Evolutionary conservation across 1,139 yeast genomes (phyloP).

Genomic region (Saccharomyces hybrid): DNA sequence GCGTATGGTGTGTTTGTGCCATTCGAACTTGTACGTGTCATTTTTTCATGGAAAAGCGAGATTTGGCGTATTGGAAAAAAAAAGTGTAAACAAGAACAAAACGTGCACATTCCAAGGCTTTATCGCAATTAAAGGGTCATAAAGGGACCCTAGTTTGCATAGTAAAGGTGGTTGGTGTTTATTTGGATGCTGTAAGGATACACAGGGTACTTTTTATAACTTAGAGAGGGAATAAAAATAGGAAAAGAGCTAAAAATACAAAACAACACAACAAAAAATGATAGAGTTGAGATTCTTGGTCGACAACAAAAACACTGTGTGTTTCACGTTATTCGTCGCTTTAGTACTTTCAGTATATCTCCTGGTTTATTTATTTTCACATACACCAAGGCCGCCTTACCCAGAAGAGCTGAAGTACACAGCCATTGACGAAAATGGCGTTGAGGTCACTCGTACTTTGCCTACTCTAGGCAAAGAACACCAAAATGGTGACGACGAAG

Average conservation of each 20-base stretch:
- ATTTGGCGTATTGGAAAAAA: not conserved
- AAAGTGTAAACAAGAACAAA: not conserved
- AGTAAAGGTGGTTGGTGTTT: not conserved
- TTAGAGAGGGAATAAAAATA: not conserved
- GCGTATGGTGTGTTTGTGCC: not conserved
- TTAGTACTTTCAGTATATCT: conserved; percentile 33
- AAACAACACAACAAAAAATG: not conserved
- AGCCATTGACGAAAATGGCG: conserved; percentile 32
- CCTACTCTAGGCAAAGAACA: conserved; percentile 16
- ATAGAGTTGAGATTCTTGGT: conserved; percentile 8
- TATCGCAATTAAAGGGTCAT: not conserved
- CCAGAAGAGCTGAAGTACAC: conserved; percentile 43
- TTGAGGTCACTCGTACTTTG: conserved; percentile 9
- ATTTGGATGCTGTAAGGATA: not conserved
- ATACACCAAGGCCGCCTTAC: conserved; percentile 52
- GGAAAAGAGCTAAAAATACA: not conserved
- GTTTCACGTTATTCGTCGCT: conserved; percentile 5
- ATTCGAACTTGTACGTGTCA: not conserved
- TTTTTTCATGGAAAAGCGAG: not conserved
- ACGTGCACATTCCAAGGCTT: not conserved
- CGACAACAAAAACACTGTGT: conserved; percentile 1
- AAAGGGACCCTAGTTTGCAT: not conserved
- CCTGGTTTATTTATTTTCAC: conserved; percentile 45
- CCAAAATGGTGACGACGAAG: conserved; percentile 14
- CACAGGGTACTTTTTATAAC: not conserved